Evolutionary conservation across 176 grass and related monocot species (phyloP), one percentile per base, ranked within the genome.

Genomic region (Panicum miliaceum): DNA sequence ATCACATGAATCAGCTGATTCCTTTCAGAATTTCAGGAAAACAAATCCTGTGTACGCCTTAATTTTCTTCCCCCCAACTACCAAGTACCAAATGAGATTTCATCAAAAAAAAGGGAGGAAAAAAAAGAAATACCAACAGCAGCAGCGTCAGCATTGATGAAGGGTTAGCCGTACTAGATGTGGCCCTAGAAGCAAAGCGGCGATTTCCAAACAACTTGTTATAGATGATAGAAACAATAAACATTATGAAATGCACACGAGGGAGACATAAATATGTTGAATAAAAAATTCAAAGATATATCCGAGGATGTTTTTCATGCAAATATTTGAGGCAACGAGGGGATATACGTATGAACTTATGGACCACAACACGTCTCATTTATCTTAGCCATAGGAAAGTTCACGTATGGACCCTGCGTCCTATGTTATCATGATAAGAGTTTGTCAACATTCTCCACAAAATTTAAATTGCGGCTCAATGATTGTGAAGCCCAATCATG

Each of bases 371-470:
- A 63, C 22, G 10, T 64, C 43, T 52, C 20, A 52, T 38, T 50
- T 40, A 25, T 68, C 63, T 26, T 81, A 68, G 34, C 47, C 64
- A 54, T 67, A 6, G 25, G 8, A 52, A 51, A 79, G 32, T 27
- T 42, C 45, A 11, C 9, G 9, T 79, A 64, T 80, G 84, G 76
- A 34, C 76, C 67, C 34, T 64, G 50, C 15, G 23, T 51, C 40
- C 66, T 63, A 86, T 71, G 48, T 47, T 85, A 65, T 84, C 37
- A 85, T 36, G 27, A 61, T 47, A 78, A 59, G 26, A 71, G 22
- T 22, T 37, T 36, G 42, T 47, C 42, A 13, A 13, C 37, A 41
- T 52, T 66, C n/a, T 64, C 50, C 32, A 72, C 9, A 52, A 62
- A 14, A 72, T 47, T 36, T 15, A 70, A 62, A 61, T 53, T 65